Evolutionary conservation across 768 basidiomycete species (phyloP).

Genomic region (Macrocybe gigantea): DNA sequence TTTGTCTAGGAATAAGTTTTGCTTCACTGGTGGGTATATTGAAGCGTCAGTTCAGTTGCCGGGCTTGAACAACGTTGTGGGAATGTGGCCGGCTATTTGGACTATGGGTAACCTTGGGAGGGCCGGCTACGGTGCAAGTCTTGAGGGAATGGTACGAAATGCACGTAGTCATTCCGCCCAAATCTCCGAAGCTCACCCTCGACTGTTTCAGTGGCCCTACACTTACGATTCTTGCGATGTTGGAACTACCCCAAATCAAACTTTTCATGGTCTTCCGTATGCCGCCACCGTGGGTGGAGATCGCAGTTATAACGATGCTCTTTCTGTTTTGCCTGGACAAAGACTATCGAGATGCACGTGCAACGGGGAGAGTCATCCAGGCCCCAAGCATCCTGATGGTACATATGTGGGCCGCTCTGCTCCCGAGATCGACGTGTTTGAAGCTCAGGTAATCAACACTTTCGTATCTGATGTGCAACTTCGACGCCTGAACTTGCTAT

Average conservation of each 20-base stretch:
- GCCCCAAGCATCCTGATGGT: conserved; percentile 65
- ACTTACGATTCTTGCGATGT: conserved; percentile 77
- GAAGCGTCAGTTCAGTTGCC: conserved; percentile 58
- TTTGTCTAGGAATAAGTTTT: conserved; percentile 67
- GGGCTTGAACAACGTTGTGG: conserved; percentile 54
- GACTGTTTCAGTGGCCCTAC: conserved; percentile 60
- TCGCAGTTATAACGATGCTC: conserved; percentile 21
- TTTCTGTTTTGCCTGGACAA: conserved; percentile 76
- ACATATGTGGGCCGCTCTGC: conserved; percentile 73
- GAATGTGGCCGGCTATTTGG: conserved; percentile 78
- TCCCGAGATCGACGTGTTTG: conserved; percentile 86
- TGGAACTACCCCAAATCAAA: conserved; percentile 76
- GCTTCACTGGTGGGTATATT: conserved; percentile 75
- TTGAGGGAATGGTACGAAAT: conserved; percentile 67
- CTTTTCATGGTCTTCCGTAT: conserved; percentile 54
- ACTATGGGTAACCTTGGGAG: conserved; percentile 62
- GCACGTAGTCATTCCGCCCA: neutral
- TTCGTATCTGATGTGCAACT: conserved; percentile 3
- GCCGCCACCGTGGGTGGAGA: conserved; percentile 59
- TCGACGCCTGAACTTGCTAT: conserved; percentile 12
- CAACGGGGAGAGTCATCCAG: conserved; percentile 70
- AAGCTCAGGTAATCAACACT: conserved; percentile 49
- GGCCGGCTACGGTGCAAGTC: conserved; percentile 78
- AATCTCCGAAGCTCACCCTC: conserved; percentile 5
- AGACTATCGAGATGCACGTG: conserved; percentile 81